Evolutionary conservation across 1,284 basidiomycete genomes (phyloP), one percentile per base, ranked within the genome.

Genomic region (Takashimella koratensis): DNA sequence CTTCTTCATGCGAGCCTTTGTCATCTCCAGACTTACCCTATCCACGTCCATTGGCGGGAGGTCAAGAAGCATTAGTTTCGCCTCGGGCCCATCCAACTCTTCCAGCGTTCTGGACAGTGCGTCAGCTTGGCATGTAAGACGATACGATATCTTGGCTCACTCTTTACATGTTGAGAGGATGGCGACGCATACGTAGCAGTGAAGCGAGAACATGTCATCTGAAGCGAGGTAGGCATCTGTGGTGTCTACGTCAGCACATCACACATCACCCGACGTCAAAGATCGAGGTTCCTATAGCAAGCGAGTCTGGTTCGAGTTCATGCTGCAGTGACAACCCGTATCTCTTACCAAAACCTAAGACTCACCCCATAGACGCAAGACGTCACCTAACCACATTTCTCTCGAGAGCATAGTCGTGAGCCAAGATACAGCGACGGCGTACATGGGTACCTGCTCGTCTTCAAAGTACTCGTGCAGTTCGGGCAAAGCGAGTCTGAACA

Each of bases 401-500:
- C 64, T 64, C 3, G 68, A 59, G 30, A 75, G 58, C 30, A 75
- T 45, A 1, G 68, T 70, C 13, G 61, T 67, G 54, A 74, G 65
- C 74, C 74, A 76, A 49, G 66, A 67, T 53, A 70, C 58, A 1
- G 66, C 71, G 8, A 76, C 67, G 21, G 69, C 53, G 6, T 65
- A 57, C 57, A 71, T 71, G 2, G 70, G 70, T 1, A 76, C 71
- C 51, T 74, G 71, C 57, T 76, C 74, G 49, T 74, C 71, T 51
- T 76, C 74, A 50, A 73, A 76, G 59, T 72, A 76, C 12, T 64
- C 64, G 49, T 70, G 67, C 3, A 76, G 59, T 19, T 76, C 74
- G 0, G 74, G 74, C 3, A 68, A 51, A 5, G 70, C 67, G 4
- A 64, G 54, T 4, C 73, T 56, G 57, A 76, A 71, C 4, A 76